Evolutionary conservation across 257 asterid genomes (phyloP).

Genomic region (Nicotiana otophora): DNA sequence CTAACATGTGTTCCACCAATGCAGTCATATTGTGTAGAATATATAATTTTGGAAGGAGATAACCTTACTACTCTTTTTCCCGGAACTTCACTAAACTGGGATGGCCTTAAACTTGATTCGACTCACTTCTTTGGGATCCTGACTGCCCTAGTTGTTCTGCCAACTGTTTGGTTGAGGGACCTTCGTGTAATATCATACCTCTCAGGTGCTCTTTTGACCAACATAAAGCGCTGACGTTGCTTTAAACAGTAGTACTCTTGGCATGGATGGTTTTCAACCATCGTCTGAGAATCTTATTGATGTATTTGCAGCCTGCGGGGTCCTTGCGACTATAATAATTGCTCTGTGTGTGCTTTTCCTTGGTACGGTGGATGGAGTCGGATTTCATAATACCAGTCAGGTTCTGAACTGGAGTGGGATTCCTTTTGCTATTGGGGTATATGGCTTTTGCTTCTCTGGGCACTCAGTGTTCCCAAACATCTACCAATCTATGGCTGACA

Average conservation of each 20-base stretch:
- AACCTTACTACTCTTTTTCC: slow-evolving; percentile 71
- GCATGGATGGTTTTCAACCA: not conserved
- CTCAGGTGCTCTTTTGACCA: slow-evolving; percentile 44
- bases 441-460: slow-evolving; percentile 78
- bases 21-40: slow-evolving; percentile 81
- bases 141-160: slow-evolving; percentile 50
- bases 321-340: slow-evolving; percentile 49
- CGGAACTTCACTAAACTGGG: slow-evolving; percentile 41
- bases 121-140: slow-evolving; percentile 51
- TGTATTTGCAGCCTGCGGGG: slow-evolving; percentile 63
- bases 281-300: slow-evolving; percentile 1
- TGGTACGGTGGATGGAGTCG: slow-evolving; percentile 43
- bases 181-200: slow-evolving; percentile 69
- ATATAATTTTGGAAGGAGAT: slow-evolving; percentile 76
- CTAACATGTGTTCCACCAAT: slow-evolving; percentile 14
- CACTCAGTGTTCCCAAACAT: slow-evolving; percentile 87
- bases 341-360: slow-evolving; percentile 45
- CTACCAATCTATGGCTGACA: slow-evolving; percentile 91
- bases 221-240: not conserved
- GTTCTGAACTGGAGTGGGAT: slow-evolving; percentile 59
- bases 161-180: slow-evolving; percentile 82
- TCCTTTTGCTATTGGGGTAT: slow-evolving; percentile 78
- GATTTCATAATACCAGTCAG: slow-evolving; percentile 44
- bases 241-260: slow-evolving; percentile 3
- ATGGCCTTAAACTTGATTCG: slow-evolving; percentile 56